These are phyloP conservation scores for Pseudocercospora vitis DNA, from an alignment of 2,329 filamentous ascomycete species.

Conservation along the genomic window DNA sequence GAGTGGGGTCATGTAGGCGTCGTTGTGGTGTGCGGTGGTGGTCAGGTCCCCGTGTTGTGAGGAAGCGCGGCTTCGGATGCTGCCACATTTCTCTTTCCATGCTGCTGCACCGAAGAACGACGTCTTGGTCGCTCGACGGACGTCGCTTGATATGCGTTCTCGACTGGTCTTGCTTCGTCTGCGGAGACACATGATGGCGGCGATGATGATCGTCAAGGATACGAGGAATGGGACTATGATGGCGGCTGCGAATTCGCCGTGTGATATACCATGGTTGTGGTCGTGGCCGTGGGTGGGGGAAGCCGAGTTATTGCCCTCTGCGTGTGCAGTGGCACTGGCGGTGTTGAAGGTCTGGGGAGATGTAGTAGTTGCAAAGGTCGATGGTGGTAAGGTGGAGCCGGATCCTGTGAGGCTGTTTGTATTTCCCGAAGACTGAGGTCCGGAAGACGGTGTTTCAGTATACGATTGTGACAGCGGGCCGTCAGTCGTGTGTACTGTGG, in stretches of 20 bases:
- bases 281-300: conserved; percentile 6
- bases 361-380: conserved; percentile 11
- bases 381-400: background rate
- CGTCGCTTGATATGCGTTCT: conserved; percentile 8
- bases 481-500: background rate
- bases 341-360: background rate
- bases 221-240: conserved; percentile 27
- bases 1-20: conserved; percentile 29
- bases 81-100: conserved; percentile 23
- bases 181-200: conserved; percentile 27
- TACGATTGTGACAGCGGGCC: background rate
- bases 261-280: conserved; percentile 20
- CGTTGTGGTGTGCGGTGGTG: conserved; percentile 17
- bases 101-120: conserved; percentile 8
- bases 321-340: conserved; percentile 1
- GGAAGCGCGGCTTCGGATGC: conserved; percentile 20
- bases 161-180: conserved; percentile 14
- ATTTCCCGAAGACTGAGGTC: background rate
- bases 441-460: background rate
- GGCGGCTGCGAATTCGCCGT: conserved; percentile 27
- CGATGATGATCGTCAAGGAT: conserved; percentile 14
- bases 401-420: background rate
- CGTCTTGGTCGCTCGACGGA: background rate
- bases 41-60: conserved; percentile 10
- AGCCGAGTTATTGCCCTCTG: conserved; percentile 1